A percentile compares a stretch with the other conserved stretches of the same genome.
Evolutionary conservation across 2,329 filamentous ascomycete species (phyloP).

Genomic region (Cladophialophora immunda): DNA sequence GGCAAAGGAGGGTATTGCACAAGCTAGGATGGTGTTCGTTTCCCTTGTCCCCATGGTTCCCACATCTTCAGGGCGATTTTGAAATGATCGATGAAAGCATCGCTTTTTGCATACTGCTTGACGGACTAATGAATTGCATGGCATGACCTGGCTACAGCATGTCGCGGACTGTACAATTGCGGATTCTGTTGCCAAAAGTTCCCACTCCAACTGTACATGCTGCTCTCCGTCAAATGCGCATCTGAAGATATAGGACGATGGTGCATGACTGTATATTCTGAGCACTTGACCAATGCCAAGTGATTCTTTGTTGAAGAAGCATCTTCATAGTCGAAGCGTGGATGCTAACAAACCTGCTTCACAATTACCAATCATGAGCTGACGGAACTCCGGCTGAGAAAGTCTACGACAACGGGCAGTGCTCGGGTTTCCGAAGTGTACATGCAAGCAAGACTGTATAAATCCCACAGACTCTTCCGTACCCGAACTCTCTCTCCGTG

Average conservation of each 20-base stretch:
- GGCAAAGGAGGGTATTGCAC: not conserved
- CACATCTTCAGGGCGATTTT: conserved; percentile 22
- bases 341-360: too few species aligned
- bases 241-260: conserved; percentile 4
- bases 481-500: not conserved
- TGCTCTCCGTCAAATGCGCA: conserved; percentile 7
- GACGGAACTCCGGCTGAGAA: too few species aligned
- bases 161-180: conserved; percentile 2
- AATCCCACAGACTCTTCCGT: too few species aligned
- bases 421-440: too few species aligned
- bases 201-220: not conserved
- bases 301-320: not conserved
- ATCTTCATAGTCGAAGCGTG: not conserved
- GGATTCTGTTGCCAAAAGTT: not conserved
- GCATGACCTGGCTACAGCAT: conserved; percentile 22
- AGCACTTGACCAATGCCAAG: not conserved
- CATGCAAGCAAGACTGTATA: too few species aligned
- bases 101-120: not conserved
- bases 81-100: conserved; percentile 17
- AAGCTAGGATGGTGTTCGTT: conserved; percentile 15
- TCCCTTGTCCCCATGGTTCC: conserved; percentile 7
- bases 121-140: conserved; percentile 30
- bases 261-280: conserved; percentile 6
- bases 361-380: too few species aligned
- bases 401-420: too few species aligned